Base-by-base conservation (phyloP, 331 rosid species). In the Erythrophleum ivorense region DNA sequence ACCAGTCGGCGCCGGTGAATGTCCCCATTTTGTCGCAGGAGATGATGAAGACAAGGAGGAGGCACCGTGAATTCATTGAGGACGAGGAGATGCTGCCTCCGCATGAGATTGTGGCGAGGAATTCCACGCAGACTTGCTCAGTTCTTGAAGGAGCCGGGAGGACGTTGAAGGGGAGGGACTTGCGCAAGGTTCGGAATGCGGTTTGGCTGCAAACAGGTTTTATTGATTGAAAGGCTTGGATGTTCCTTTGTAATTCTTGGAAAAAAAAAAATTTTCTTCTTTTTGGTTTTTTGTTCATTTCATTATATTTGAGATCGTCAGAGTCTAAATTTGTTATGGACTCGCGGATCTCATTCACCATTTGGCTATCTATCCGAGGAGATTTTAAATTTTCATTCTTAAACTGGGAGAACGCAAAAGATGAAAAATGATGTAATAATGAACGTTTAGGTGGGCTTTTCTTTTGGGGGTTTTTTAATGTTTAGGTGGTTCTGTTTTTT, bases 151-250 rank as follows among this genome's bases (percentile, higher is more conserved):
- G 98, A 4, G 92, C 78, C 0, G 97, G 98, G 31, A 86, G 98
- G 79, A 92, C 97, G 14, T 85, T 92, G 78, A 92, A 94, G 67
- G 97, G 98, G 2, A 90, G 97, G 64, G 98, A 94, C 80, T 86
- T 92, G 83, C 91, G 97, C 24, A 91, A 80, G 82, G 97, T 94
- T 73, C 89, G 98, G 78, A 91, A 91, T 63, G 97, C 97, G 0
- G 87, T 94, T 80, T 92, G 87, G 91, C 88, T 93, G 65, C 94
- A 83, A 85, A 92, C 97, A 83, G 97, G 98, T 88, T 94, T 94
- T 78, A 84, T 91, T 64, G 94, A 88, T 85, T 92, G 85, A 90
- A 46, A 2, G 7, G 36, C 53, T 83, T 77, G 60, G 82, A 24
- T n/a, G 46, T 81, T 83, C 57, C 29, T 24, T 24, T 24, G 29